Percentiles rank a stretch among this genome's conserved stretches.
phyloP scores from a whole-genome alignment of 371 early-diverging fungal genomes.

The Fennellomyces sp. region DNA sequence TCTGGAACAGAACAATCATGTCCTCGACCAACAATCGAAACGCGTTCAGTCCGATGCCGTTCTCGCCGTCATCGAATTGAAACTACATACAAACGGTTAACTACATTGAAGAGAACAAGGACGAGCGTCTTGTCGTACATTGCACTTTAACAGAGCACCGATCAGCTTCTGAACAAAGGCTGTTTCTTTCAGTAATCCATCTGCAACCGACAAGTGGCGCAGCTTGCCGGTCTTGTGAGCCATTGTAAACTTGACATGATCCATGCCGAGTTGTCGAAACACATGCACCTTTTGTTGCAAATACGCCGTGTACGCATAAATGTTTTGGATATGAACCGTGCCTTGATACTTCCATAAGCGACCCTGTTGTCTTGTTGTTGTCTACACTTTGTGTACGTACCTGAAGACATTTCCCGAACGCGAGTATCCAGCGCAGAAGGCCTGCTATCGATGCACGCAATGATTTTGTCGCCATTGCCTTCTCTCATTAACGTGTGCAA shows the following conservation, averaged over 20 bases:
- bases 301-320: conserved; percentile 81
- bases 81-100: conserved; percentile 54
- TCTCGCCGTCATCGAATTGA: conserved; percentile 81
- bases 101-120: neutral
- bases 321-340: conserved; percentile 71
- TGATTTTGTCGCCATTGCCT: conserved; percentile 72
- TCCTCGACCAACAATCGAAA: conserved; percentile 85
- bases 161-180: conserved; percentile 80
- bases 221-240: conserved; percentile 48
- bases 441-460: conserved; percentile 68
- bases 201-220: conserved; percentile 57
- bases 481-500: conserved; percentile 86
- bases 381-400: conserved; percentile 28
- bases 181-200: conserved; percentile 78
- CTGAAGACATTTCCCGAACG: conserved; percentile 66
- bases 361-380: neutral
- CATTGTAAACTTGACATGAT: conserved; percentile 57
- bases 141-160: conserved; percentile 74
- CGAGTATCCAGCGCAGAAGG: conserved; percentile 62
- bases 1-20: conserved; percentile 82
- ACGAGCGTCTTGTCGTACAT: conserved; percentile 45
- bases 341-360: conserved; percentile 1
- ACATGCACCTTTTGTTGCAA: conserved; percentile 80
- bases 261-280: conserved; percentile 75
- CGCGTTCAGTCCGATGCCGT: conserved; percentile 83